These are phyloP conservation scores for Punica granatum DNA, from an alignment of 345 rosid genomes.

Conservation along the genomic window DNA sequence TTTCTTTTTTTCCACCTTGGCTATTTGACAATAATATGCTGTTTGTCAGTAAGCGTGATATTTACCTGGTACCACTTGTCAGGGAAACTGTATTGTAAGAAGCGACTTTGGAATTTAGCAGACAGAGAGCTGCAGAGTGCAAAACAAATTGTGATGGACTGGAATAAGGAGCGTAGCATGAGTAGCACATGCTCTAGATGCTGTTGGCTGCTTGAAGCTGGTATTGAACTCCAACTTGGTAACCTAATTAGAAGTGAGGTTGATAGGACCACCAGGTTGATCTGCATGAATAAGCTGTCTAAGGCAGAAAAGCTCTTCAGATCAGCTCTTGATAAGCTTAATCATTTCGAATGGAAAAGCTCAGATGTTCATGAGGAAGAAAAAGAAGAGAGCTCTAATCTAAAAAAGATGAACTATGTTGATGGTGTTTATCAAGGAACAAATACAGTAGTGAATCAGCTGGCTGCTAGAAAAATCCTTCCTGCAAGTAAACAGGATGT, in stretches of 20 bases:
- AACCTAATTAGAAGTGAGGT: constrained; percentile 44
- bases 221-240: constrained; percentile 61
- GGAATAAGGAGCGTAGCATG: constrained; percentile 2
- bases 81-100: constrained; percentile 71
- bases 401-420: not conserved
- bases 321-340: constrained; percentile 52
- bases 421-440: not conserved
- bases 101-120: constrained; percentile 52
- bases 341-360: constrained; percentile 55
- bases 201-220: constrained; percentile 51
- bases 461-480: constrained; percentile 12
- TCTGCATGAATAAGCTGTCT: constrained; percentile 32
- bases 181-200: constrained; percentile 56
- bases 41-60: not conserved
- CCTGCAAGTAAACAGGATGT: not conserved
- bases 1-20: not conserved
- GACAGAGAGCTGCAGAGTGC: constrained; percentile 61
- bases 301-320: constrained; percentile 54
- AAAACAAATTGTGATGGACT: constrained; percentile 36
- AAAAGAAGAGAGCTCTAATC: constrained; percentile 14
- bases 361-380: constrained; percentile 27
- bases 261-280: constrained; percentile 17
- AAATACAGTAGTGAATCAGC: not conserved
- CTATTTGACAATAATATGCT: not conserved
- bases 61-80: not conserved